Conservation (phyloP, 306 rosid species). For the Inga leiocalycina region DNA sequence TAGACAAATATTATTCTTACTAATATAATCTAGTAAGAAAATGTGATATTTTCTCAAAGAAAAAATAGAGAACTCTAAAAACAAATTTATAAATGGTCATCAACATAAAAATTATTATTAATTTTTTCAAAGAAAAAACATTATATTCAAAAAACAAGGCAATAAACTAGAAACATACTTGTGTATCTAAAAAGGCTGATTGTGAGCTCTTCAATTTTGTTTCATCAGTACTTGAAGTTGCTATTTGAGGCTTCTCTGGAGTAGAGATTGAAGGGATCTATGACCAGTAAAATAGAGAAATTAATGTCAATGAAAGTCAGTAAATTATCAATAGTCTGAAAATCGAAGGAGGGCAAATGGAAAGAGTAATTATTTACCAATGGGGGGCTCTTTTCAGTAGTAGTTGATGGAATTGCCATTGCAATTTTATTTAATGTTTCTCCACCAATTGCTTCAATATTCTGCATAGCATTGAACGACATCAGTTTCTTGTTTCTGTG, state of each 20-base stretch:
- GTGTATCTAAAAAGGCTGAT: not conserved
- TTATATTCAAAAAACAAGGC: too few relatives aligned
- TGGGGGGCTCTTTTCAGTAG: too few relatives aligned
- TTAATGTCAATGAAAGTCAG: not conserved
- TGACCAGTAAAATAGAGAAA: not conserved
- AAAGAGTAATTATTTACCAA: too few relatives aligned
- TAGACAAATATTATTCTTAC: too few relatives aligned
- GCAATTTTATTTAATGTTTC: not conserved
- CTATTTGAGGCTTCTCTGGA: not conserved
- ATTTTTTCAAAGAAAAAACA: too few relatives aligned
- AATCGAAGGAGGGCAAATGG: too few relatives aligned
- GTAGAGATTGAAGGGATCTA: not conserved
- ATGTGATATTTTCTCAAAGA: too few relatives aligned
- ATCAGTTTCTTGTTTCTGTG: not conserved
- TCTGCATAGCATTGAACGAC: not conserved
- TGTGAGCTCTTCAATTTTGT: not conserved
- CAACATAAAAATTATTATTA: too few relatives aligned
- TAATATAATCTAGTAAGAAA: too few relatives aligned
- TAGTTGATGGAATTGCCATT: not conserved
- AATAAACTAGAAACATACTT: not conserved
- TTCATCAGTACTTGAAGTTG: too few relatives aligned
- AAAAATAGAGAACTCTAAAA: too few relatives aligned
- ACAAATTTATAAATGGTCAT: too few relatives aligned
- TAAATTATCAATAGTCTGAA: not conserved
- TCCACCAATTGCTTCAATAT: not conserved